Conservation (phyloP, 805 yeast genomes). For the Candida odintsovae region DNA sequence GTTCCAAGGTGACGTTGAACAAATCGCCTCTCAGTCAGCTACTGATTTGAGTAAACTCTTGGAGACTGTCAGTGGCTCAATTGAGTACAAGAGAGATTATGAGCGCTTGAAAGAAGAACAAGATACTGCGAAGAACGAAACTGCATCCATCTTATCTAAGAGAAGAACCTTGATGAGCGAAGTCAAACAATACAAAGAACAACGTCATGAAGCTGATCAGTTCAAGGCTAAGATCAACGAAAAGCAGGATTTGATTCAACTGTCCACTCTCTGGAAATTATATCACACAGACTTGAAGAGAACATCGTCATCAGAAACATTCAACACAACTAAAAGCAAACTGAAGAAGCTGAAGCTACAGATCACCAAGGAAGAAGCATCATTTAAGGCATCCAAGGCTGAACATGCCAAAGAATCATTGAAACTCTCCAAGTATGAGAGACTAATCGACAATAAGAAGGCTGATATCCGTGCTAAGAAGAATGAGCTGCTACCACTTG, state of each 20-base stretch:
- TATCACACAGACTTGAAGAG: conserved; percentile 48
- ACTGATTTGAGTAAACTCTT: conserved; percentile 64
- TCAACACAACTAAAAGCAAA: conserved; percentile 22
- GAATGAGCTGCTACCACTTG: conserved; percentile 54
- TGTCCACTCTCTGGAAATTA: conserved; percentile 56
- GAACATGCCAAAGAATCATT: conserved; percentile 43
- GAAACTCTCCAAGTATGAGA: conserved; percentile 35
- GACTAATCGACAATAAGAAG: conserved; percentile 31
- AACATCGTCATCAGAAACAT: conserved; percentile 18
- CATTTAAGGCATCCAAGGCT: conserved; percentile 32
- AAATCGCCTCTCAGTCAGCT: conserved; percentile 83
- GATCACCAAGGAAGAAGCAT: conserved; percentile 31
- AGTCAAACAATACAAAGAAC: conserved; percentile 71
- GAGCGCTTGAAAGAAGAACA: conserved; percentile 56
- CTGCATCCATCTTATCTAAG: conserved; percentile 59
- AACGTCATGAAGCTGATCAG: conserved; percentile 62
- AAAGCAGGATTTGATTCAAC: conserved; percentile 39
- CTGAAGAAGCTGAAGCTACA: conserved; percentile 28
- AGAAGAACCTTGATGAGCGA: conserved; percentile 70
- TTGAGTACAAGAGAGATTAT: conserved; percentile 60
- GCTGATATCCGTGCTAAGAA: conserved; percentile 36
- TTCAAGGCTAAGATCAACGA: conserved; percentile 52
- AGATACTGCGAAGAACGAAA: conserved; percentile 57
- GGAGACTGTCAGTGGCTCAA: conserved; percentile 82
- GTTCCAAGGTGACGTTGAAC: conserved; percentile 96